These are phyloP conservation scores for Claviceps purpurea DNA, from an alignment of 2,329 filamentous ascomycete genomes.

Conservation along the genomic window DNA sequence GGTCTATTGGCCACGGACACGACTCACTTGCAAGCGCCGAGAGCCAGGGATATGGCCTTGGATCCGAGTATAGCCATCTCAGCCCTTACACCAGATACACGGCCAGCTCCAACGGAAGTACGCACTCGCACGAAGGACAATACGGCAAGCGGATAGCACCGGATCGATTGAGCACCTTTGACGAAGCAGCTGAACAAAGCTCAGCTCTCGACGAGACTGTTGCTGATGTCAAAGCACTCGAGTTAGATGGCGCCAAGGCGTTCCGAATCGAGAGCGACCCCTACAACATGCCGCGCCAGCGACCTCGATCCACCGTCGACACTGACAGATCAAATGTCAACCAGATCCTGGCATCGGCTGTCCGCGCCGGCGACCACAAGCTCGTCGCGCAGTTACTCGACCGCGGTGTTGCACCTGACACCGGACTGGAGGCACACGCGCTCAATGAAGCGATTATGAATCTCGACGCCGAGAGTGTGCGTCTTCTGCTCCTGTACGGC, in stretches of 20 bases:
- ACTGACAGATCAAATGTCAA: slow-evolving; percentile 30
- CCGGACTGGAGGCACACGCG: slow-evolving; percentile 29
- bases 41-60: slow-evolving; percentile 3
- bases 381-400: slow-evolving; percentile 44
- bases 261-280: slow-evolving; percentile 38
- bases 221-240: slow-evolving; percentile 22
- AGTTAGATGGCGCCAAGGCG: slow-evolving; percentile 27
- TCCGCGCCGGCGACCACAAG: slow-evolving; percentile 43
- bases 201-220: slow-evolving; percentile 14
- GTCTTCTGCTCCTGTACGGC: slow-evolving; percentile 42
- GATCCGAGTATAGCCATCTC: slow-evolving; percentile 4
- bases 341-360: slow-evolving; percentile 36
- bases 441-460: slow-evolving; percentile 39
- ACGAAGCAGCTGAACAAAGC: slow-evolving; percentile 10
- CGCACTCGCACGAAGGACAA: slow-evolving; percentile 18
- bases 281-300: slow-evolving; percentile 36
- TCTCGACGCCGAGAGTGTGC: slow-evolving; percentile 38
- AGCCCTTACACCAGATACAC: slow-evolving; percentile 11
- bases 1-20: slow-evolving; percentile 2
- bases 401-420: slow-evolving; percentile 39
- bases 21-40: slow-evolving; percentile 8
- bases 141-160: slow-evolving; percentile 8
- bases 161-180: slow-evolving; percentile 19
- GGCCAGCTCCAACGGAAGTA: slow-evolving; percentile 16
- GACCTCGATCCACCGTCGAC: slow-evolving; percentile 30